Evolutionary conservation across 108 stramenopile species (phyloP).

Genomic region (Cyclotella atomus): DNA sequence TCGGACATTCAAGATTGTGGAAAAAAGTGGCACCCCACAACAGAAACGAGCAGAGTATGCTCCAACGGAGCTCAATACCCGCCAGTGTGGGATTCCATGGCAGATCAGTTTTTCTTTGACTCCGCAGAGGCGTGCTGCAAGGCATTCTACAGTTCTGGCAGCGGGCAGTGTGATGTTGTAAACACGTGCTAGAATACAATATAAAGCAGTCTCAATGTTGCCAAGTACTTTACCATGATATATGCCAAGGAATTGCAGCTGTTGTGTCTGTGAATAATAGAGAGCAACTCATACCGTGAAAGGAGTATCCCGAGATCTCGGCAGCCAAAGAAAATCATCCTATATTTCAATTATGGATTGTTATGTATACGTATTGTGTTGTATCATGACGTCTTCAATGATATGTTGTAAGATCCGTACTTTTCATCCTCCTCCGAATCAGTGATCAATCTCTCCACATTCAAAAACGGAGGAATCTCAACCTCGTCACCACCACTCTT

Average conservation of each 20-base stretch:
- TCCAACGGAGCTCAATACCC: slow-evolving; percentile 24
- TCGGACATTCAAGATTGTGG: not conserved
- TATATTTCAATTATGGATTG: too few species aligned
- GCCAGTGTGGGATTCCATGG: slow-evolving; percentile 9
- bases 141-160: slow-evolving; percentile 14
- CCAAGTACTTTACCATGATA: too few species aligned
- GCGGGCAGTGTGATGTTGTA: slow-evolving; percentile 11
- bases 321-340: too few species aligned
- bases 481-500: slow-evolving; percentile 45
- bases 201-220: not conserved
- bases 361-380: too few species aligned
- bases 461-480: slow-evolving; percentile 73
- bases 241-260: too few species aligned
- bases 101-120: slow-evolving; percentile 7
- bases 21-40: slow-evolving; percentile 16
- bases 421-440: slow-evolving; percentile 52
- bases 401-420: slow-evolving; percentile 62
- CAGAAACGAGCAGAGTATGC: slow-evolving; percentile 2
- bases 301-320: too few species aligned
- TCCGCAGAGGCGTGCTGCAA: slow-evolving; percentile 15
- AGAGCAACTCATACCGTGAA: too few species aligned
- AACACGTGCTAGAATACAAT: slow-evolving; percentile 2
- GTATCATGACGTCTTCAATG: slow-evolving; percentile 27
- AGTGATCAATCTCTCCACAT: slow-evolving; percentile 55
- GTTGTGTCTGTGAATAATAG: too few species aligned